Evolutionary conservation across 306 rosid genomes (phyloP), one percentile per base, ranked within the genome.

Genomic region (Lathyrus oleraceus): DNA sequence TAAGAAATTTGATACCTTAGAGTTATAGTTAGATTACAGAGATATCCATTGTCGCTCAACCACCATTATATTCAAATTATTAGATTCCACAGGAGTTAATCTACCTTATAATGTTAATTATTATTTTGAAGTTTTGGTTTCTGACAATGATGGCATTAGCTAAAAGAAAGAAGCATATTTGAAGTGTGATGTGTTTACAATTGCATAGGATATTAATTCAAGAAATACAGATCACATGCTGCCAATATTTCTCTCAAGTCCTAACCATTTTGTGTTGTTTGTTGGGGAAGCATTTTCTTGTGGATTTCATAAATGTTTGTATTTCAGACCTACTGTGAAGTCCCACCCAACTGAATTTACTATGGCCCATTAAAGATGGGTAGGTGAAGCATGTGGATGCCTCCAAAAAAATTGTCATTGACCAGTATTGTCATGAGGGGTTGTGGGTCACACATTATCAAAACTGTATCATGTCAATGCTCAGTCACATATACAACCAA

Each of bases 281-380:
- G 79, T 67, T 75, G 71, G 43, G 73, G 81, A 70, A 68, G 71
- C 82, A 77, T 61, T 77, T 53, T 61, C 32, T 68, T 49, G 65
- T 71, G 73, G 49, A 69, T 71, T 67, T 79, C 69, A 67, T 75
- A 71, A 78, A 75, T 72, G 65, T 63, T 0, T 28, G 21, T 6
- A 38, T 48, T 61, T 38, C 23, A 71, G 72, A 75, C 0, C 2
- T 53, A 59, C 72, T 56, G 10, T 7, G 16, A 48, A 61, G 79
- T 74, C 27, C 81, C 73, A 71, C 27, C 83, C 76, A 71, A 48
- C 70, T 56, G n/a, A 39, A 49, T 48, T 74, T 16, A 36, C 6
- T 0, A 11, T 9, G 77, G 78, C 54, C 81, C 76, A 68, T 27
- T 23, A 43, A 27, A 73, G 52, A 77, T 25, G 65, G 53, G 61